A percentile compares a stretch with the other conserved stretches of the same genome.
Evolutionary conservation across 208 protist genomes (phyloP).

Genomic region (Trypanosoma conorhini): DNA sequence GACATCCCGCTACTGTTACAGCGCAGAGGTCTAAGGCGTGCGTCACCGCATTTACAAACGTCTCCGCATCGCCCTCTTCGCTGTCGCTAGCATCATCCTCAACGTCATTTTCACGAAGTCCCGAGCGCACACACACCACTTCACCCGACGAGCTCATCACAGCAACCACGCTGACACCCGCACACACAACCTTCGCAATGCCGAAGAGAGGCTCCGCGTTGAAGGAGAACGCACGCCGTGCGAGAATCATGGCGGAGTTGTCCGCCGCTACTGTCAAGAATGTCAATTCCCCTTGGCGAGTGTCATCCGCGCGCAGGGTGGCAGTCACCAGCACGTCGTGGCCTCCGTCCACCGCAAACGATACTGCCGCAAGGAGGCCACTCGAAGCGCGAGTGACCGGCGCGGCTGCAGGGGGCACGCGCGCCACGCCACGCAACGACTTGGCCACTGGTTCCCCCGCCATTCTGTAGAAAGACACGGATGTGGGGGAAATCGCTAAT

Average conservation of each 20-base stretch:
- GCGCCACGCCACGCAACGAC: constrained; percentile 8
- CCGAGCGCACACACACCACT: constrained; percentile 20
- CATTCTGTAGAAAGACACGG: constrained; percentile 2
- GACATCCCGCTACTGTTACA: constrained; percentile 11
- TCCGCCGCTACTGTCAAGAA: constrained; percentile 13
- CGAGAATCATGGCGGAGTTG: constrained; percentile 18
- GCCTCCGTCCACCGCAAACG: not conserved
- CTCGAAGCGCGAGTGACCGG: constrained; percentile 8
- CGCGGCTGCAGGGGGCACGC: not conserved
- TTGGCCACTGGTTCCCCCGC: not conserved
- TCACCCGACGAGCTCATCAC: constrained; percentile 28
- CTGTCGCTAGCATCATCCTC: constrained; percentile 2
- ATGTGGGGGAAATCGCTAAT: not conserved
- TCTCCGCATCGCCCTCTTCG: not conserved
- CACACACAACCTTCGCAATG: constrained; percentile 34
- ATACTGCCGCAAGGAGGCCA: constrained; percentile 10
- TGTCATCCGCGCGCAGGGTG: constrained; percentile 1
- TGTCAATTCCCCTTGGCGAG: constrained; percentile 17
- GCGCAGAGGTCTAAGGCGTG: constrained; percentile 26
- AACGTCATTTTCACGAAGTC: constrained; percentile 7
- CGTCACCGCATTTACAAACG: not conserved
- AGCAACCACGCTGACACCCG: constrained; percentile 17
- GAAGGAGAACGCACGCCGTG: constrained; percentile 8
- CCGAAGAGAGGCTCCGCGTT: constrained; percentile 12
- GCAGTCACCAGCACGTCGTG: constrained; percentile 8